Conservation (phyloP, 805 yeast species). For the Kodamaea leandrae region DNA sequence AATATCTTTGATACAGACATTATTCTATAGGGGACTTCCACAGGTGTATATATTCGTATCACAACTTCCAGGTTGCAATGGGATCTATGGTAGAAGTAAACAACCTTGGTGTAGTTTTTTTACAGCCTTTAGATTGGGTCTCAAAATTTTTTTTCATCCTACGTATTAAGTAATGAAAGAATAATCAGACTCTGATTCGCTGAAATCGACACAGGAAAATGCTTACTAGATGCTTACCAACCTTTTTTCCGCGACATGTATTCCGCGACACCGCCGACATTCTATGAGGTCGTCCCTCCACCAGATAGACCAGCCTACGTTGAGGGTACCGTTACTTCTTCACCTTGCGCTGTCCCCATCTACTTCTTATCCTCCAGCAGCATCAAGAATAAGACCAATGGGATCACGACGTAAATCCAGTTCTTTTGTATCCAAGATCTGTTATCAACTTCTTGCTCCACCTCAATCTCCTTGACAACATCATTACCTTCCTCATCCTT, state of each 20-base stretch:
- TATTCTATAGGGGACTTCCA: slow-evolving; percentile 4
- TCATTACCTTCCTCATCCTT: slow-evolving; percentile 26
- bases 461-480: slow-evolving; percentile 20
- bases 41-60: slow-evolving; percentile 1
- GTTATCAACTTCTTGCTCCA: slow-evolving; percentile 22
- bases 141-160: slow-evolving; percentile 12
- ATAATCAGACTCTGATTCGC: slow-evolving; percentile 30
- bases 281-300: too few relatives aligned
- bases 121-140: slow-evolving; percentile 1
- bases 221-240: not conserved
- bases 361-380: slow-evolving; percentile 14
- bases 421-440: slow-evolving; percentile 56
- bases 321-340: not conserved
- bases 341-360: not conserved
- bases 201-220: slow-evolving; percentile 12
- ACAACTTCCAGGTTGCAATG: slow-evolving; percentile 6
- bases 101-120: slow-evolving; percentile 1
- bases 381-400: slow-evolving; percentile 36
- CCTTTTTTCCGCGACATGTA: not conserved
- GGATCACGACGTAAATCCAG: slow-evolving; percentile 61
- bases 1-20: slow-evolving; percentile 11
- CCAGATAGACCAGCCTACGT: too few relatives aligned
- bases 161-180: slow-evolving; percentile 16
- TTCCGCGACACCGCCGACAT: not conserved
- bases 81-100: slow-evolving; percentile 4